Evolutionary conservation across 2,329 filamentous ascomycete genomes (phyloP).

Genomic region (Endocalyx cinctus): DNA sequence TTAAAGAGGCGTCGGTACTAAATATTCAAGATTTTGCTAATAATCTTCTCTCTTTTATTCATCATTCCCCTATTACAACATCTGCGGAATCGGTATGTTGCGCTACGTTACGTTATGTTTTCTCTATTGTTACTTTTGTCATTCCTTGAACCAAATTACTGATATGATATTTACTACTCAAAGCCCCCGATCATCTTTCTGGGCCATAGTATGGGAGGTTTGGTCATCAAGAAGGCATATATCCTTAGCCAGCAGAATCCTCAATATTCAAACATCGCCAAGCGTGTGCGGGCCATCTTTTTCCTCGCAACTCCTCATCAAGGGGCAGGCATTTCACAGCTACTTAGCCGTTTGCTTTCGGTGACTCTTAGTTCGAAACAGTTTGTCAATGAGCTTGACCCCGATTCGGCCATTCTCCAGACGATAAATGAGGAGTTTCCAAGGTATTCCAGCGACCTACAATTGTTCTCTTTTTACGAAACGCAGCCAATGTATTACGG

Average conservation of each 20-base stretch:
- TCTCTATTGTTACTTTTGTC: no score
- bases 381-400: conserved; percentile 27
- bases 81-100: conserved; percentile 10
- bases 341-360: conserved; percentile 18
- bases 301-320: conserved; percentile 36
- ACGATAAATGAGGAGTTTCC: conserved; percentile 32
- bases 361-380: conserved; percentile 16
- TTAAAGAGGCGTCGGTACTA: conserved; percentile 17
- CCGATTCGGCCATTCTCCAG: conserved; percentile 21
- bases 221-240: conserved; percentile 32
- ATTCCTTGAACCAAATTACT: background rate
- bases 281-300: conserved; percentile 24
- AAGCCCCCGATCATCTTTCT: conserved; percentile 26
- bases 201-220: conserved; percentile 35
- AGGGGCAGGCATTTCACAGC: conserved; percentile 22
- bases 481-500: conserved; percentile 21
- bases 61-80: conserved; percentile 21
- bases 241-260: conserved; percentile 21
- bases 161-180: background rate
- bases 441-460: conserved; percentile 12
- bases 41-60: conserved; percentile 23
- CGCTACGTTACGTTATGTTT: background rate
- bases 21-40: conserved; percentile 28
- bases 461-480: conserved; percentile 30
- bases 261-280: conserved; percentile 15